Base-by-base conservation (phyloP, 345 rosid genomes). In the Leavenworthia alabamica region DNA sequence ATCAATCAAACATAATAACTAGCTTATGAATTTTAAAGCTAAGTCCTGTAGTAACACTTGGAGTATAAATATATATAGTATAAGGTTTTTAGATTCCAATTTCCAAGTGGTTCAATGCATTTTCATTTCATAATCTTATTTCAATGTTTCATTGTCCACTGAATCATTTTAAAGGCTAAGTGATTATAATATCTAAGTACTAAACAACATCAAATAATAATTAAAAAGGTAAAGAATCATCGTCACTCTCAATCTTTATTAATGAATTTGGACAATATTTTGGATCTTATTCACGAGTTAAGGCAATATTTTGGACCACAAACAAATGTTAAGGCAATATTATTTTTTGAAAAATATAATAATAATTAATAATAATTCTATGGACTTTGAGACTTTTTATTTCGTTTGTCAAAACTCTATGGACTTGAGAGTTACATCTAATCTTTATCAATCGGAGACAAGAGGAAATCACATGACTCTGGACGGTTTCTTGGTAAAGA, bases 231-330 rank as follows among this genome's bases (percentile, higher is more conserved):
- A n/a, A 56, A 11, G 15, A 47, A 39, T 40, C 33, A 57, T 57
- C 33, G 17, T 67, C 64, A 57, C 58, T 57, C 50, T 39, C 10
- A 48, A 10, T 47, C 31, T 42, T 23, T 32, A n/a, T 26, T 32
- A n/a, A 60, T 31, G 23, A 33, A 29, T 19, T 23, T 58, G 44
- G 72, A 67, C 66, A 17, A 0, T 0, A 14, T 7, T 4, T 2
- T 8, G 14, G 4, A 4, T 52, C 28, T 1, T 5, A 58, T 58
- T 29, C 65, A 49, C 65, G 39, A 58, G 27, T 15, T 20, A 10
- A 40, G 26, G n/a, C n/a, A n/a, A n/a, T n/a, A n/a, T n/a, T n/a
- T n/a, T n/a, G 60, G 60, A 14, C 60, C 60, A 53, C 41, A 14
- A 7, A 32, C 29, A 24, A n/a, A n/a, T n/a, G n/a, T 13, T 20